These are phyloP conservation scores for Leishmania amazonensis DNA, from an alignment of 208 protist genomes.

Conservation along the genomic window DNA sequence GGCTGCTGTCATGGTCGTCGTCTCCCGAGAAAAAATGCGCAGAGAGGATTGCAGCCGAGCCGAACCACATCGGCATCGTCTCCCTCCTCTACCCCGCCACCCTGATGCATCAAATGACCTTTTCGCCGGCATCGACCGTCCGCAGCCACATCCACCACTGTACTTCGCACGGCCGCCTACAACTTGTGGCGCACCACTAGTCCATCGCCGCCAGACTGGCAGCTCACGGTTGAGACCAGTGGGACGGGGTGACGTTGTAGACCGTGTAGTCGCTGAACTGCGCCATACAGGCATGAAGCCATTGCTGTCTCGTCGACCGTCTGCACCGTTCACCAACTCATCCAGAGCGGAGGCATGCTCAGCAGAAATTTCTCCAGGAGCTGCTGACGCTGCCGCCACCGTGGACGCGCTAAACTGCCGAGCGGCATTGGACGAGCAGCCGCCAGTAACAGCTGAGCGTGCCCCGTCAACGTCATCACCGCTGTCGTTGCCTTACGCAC, in stretches of 20 bases:
- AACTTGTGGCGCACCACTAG: not conserved
- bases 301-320: not conserved
- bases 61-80: not conserved
- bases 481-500: not conserved
- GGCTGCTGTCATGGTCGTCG: not conserved
- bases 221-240: not conserved
- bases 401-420: not conserved
- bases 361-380: not conserved
- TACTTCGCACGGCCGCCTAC: not conserved
- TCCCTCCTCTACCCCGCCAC: not conserved
- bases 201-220: not conserved
- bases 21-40: not conserved
- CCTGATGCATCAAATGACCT: not conserved
- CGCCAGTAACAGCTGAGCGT: not conserved
- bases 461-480: not conserved
- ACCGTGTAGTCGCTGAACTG: not conserved
- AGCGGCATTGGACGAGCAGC: not conserved
- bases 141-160: not conserved
- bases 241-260: not conserved
- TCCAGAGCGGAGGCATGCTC: not conserved
- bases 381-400: not conserved
- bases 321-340: not conserved
- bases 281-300: not conserved
- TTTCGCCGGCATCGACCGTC: not conserved
- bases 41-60: not conserved